Evolutionary conservation across 2,329 filamentous ascomycete genomes (phyloP), one percentile per base, ranked within the genome.

Genomic region (Colletotrichum sp.): DNA sequence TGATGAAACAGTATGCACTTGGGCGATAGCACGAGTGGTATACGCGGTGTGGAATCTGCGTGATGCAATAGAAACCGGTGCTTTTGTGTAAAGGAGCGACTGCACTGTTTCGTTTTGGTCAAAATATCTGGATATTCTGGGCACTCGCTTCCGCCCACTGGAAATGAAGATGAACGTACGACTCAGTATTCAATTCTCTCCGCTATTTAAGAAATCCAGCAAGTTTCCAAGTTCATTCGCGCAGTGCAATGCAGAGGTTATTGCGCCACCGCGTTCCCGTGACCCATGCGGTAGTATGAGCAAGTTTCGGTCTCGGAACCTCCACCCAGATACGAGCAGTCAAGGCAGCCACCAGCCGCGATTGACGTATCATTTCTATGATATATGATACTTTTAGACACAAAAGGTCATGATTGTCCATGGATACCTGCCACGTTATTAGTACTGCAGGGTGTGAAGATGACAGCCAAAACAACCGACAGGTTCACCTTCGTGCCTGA

Each of bases 401-500:
- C 9, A 47, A 47, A 47, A 47, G n/a, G n/a, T 15, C 13, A 5
- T 33, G 4, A 8, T 18, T 21, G 8, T 36, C 13, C 6, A 43
- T 21, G 7, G 12, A 8, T 29, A 27, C 27, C 55, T 16, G 15
- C 33, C 55, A 33, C 5, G 11, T 31, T 58, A 16, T 21, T 21
- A 12, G 11, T 11, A 47, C 13, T 47, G n/a, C 43, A 47, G 43
- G 11, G 21, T 47, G 6, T 21, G n/a, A 33, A 59, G 16, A 63
- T 73, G 66, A 29, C 38, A 47, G 43, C 34, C 27, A 70, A 47
- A 11, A 55, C 43, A 27, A 6, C 27, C 33, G 62, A 66, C 16
- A 62, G 29, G 8, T 21, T 58, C 8, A 62, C 80, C n/a, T 66
- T 77, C 15, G 59, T 63, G 12, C 15, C 70, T 7, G 79, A 80